Evolutionary conservation across 2,329 filamentous ascomycete species (phyloP).

Genomic region (Fusarium subglutinans): DNA sequence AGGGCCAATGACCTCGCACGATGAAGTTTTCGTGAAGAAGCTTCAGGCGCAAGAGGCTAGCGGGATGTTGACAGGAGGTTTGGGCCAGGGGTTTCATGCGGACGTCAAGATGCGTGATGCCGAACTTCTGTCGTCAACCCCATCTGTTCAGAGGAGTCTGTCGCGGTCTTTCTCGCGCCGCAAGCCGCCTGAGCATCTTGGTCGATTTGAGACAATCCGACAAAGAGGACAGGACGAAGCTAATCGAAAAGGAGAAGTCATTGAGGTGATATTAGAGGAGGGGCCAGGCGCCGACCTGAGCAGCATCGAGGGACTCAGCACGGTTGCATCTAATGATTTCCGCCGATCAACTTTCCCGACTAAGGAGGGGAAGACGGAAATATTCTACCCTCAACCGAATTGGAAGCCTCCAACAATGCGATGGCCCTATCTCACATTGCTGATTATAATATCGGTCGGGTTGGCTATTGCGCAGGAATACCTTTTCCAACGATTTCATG

Average conservation of each 20-base stretch:
- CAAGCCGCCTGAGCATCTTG: conserved; percentile 34
- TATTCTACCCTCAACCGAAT: conserved; percentile 71
- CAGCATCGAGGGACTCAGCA: conserved; percentile 56
- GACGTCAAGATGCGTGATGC: conserved; percentile 58
- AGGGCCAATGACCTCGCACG: conserved; percentile 56
- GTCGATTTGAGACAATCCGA: conserved; percentile 55
- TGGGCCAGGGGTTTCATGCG: conserved; percentile 63
- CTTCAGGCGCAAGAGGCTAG: conserved; percentile 63
- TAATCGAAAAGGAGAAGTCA: conserved; percentile 66
- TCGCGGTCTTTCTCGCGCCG: conserved; percentile 55
- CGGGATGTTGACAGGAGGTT: conserved; percentile 65
- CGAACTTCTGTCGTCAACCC: conserved; percentile 56
- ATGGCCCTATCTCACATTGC: conserved; percentile 64
- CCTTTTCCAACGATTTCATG: conserved; percentile 60
- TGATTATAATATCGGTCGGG: conserved; percentile 63
- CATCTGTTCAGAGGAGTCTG: conserved; percentile 48
- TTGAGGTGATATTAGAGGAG: conserved; percentile 63
- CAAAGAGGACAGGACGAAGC: conserved; percentile 66
- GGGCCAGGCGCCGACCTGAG: conserved; percentile 60
- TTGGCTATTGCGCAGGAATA: conserved; percentile 64
- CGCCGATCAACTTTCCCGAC: conserved; percentile 51
- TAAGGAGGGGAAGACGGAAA: conserved; percentile 52
- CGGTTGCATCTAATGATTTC: conserved; percentile 42
- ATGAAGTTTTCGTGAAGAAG: conserved; percentile 55
- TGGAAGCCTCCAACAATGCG: conserved; percentile 75